Percentiles rank a stretch among this genome's conserved stretches.
Conservation (phyloP, 129 eudicot species). For the Centella asiatica region DNA sequence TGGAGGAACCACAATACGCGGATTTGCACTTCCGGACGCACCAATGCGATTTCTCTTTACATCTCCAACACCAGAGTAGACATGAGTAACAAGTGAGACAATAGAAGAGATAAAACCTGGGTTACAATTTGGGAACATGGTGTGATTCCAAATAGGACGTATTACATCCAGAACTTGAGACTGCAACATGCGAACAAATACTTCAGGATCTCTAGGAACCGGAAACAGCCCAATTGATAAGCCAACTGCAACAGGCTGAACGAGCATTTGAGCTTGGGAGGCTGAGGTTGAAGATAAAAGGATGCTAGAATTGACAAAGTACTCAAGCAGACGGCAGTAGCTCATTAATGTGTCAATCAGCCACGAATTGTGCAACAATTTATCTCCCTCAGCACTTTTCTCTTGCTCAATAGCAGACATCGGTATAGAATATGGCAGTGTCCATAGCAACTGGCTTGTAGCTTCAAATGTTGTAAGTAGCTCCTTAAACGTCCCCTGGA, state of each 20-base stretch:
- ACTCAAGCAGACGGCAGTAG: constrained; percentile 74
- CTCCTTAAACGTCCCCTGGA: constrained; percentile 89
- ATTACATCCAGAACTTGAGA: constrained; percentile 91
- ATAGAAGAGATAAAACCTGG: constrained; percentile 56
- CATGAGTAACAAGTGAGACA: constrained; percentile 65
- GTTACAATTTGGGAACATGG: constrained; percentile 74
- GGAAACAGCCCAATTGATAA: constrained; percentile 96
- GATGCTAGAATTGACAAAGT: constrained; percentile 65
- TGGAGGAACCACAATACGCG: constrained; percentile 74
- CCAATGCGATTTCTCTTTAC: constrained; percentile 55
- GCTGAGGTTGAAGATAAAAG: constrained; percentile 68
- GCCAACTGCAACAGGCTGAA: constrained; percentile 96
- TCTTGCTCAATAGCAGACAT: constrained; percentile 42
- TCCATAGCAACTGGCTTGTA: constrained; percentile 94
- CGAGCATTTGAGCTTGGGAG: constrained; percentile 87
- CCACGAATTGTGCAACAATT: constrained; percentile 64
- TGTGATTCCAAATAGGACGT: constrained; percentile 94
- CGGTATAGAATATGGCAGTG: constrained; percentile 46
- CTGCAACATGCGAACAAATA: constrained; percentile 88
- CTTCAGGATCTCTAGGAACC: constrained; percentile 91
- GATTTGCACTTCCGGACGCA: constrained; percentile 50
- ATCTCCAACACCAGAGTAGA: constrained; percentile 82
- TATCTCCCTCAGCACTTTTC: constrained; percentile 40
- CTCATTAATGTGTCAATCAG: constrained; percentile 76
- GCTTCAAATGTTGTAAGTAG: constrained; percentile 96